Evolutionary conservation across 257 asterid genomes (phyloP), one percentile per base, ranked within the genome.

Genomic region (Jaltomata sinuosa): DNA sequence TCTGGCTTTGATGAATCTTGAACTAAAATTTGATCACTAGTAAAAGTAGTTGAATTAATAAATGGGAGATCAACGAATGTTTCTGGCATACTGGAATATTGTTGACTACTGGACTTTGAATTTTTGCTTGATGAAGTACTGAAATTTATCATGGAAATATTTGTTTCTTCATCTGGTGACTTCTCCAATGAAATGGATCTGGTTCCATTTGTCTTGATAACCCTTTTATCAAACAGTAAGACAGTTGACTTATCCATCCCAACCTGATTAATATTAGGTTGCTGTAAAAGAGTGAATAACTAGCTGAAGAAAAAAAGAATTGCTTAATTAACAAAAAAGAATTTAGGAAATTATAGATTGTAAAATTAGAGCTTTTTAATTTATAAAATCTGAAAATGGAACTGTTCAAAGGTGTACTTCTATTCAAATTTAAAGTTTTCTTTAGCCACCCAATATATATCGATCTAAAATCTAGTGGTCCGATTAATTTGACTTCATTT

Each of bases 121-220:
- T 84, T 59, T 84, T 79, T 54, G 50, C 31, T 64, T 27, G 79
- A 45, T 15, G 78, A 38, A 53, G 61, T 76, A 76, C 25, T 83
- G 85, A 87, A 80, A 82, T 61, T 81, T 77, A 59, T 72, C 87
- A 38, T 49, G 16, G 74, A 80, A 49, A 57, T 11, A 40, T 71
- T 80, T 49, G 72, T 61, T 69, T 49, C 62, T 8, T 25, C 77
- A 47, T 76, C 25, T 19, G 36, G 47, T 74, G 67, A 47, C 34
- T 42, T 78, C 52, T 49, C 72, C 27, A 25, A 45, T 59, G 84
- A 83, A 14, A 21, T 67, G 3, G 47, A 67, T 18, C 16, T 31
- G 16, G 55, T 19, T 42, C 49, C 84, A n/a, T 68, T 74, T 47
- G 81, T n/a, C 12, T 6, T 15, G 29, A 83, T 8, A 3, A 4